Percentiles rank a stretch among this genome's conserved stretches.
phyloP scores from a whole-genome alignment of 768 basidiomycete genomes.

The Hygrophorus russula region DNA sequence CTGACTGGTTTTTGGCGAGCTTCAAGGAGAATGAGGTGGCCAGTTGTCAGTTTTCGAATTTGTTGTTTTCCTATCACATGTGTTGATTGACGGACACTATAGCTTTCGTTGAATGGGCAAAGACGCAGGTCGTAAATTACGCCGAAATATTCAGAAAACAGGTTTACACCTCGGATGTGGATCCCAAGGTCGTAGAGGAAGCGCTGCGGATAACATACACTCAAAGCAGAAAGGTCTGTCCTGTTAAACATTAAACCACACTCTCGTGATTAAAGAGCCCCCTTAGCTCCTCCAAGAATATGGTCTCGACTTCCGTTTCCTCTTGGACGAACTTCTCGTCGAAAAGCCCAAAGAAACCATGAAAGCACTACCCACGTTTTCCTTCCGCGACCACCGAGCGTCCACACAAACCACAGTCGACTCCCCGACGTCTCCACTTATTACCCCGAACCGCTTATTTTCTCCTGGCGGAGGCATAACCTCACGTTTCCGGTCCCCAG shows the following conservation, averaged over 20 bases:
- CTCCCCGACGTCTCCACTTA: constrained; percentile 7
- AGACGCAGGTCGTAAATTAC: constrained; percentile 71
- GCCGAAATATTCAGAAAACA: constrained; percentile 83
- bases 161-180: constrained; percentile 78
- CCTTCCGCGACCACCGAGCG: constrained; percentile 18
- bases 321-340: constrained; percentile 67
- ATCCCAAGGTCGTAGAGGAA: constrained; percentile 61
- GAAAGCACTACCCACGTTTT: constrained; percentile 19
- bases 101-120: constrained; percentile 96
- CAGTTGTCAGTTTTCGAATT: constrained; percentile 49
- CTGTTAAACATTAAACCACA: too few species aligned
- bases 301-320: constrained; percentile 87
- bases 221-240: constrained; percentile 73
- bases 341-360: constrained; percentile 32
- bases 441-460: constrained; percentile 2
- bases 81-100: constrained; percentile 3
- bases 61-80: background rate
- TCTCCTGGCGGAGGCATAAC: constrained; percentile 5
- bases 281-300: constrained; percentile 83
- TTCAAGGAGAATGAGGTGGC: constrained; percentile 95
- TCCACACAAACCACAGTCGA: constrained; percentile 11
- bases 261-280: background rate
- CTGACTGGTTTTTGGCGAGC: constrained; percentile 94
- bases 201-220: constrained; percentile 64
- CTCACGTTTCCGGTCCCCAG: constrained; percentile 3